Evolutionary conservation across 305 asterid genomes (phyloP).

Genomic region (Petunia hybrid): DNA sequence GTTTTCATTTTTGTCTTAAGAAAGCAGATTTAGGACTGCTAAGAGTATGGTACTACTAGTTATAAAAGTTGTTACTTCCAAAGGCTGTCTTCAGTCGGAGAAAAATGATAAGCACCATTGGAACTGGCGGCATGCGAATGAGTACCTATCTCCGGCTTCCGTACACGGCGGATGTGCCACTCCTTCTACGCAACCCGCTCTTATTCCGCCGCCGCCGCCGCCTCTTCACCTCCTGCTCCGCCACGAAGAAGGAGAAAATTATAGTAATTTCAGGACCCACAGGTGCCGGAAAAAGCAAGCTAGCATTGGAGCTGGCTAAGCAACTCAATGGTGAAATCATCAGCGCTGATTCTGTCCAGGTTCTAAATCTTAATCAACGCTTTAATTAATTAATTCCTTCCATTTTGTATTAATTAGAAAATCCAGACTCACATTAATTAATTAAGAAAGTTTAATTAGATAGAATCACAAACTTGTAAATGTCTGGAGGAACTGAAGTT

Average conservation of each 20-base stretch:
- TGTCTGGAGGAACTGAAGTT: no score
- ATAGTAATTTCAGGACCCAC: slow-evolving; percentile 95
- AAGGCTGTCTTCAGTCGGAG: slow-evolving; percentile 4
- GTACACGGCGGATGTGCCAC: slow-evolving; percentile 46
- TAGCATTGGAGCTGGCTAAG: slow-evolving; percentile 85
- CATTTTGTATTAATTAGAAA: not conserved
- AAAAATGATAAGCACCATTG: slow-evolving; percentile 48
- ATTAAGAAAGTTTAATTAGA: no score
- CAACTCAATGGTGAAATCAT: slow-evolving; percentile 88
- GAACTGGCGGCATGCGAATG: slow-evolving; percentile 51
- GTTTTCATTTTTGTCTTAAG: no score
- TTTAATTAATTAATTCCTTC: not conserved
- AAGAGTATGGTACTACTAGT: not conserved
- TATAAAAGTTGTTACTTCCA: not conserved
- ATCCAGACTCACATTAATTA: no score
- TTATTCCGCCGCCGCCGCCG: slow-evolving; percentile 37
- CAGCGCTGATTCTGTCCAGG: slow-evolving; percentile 99
- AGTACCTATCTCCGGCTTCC: slow-evolving; percentile 55
- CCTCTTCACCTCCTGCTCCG: slow-evolving; percentile 49
- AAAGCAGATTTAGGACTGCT: no score
- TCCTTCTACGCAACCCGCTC: slow-evolving; percentile 39
- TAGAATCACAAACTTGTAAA: not conserved
- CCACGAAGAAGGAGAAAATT: slow-evolving; percentile 61
- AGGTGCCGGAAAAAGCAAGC: slow-evolving; percentile 96
- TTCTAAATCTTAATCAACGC: slow-evolving; percentile 31